Evolutionary conservation across 2,329 filamentous ascomycete genomes (phyloP).

Genomic region (Chaetomiaceae sp.): DNA sequence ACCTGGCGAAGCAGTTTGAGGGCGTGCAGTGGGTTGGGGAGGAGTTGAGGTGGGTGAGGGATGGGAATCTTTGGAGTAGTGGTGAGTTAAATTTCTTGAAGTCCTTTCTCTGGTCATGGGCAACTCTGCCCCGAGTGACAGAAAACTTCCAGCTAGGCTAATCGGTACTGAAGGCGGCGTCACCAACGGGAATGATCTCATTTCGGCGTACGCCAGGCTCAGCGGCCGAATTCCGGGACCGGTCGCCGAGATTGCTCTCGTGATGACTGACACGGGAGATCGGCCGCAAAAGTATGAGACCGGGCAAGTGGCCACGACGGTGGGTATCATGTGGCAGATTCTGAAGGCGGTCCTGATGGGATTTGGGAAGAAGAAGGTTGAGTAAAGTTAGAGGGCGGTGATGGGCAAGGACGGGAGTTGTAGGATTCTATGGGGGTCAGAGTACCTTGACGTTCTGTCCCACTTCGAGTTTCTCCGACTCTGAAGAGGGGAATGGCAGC

Average conservation of each 20-base stretch:
- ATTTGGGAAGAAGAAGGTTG: constrained; percentile 15
- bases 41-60: constrained; percentile 46
- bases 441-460: too few species aligned
- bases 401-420: background rate
- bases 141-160: background rate
- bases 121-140: too few species aligned
- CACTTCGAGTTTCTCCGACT: too few species aligned
- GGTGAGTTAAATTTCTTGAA: constrained; percentile 35
- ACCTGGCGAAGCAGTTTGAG: constrained; percentile 37
- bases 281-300: constrained; percentile 41
- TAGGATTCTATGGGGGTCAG: background rate
- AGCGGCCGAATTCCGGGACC: constrained; percentile 40
- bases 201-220: constrained; percentile 47
- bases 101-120: background rate
- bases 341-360: constrained; percentile 34
- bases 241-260: constrained; percentile 41
- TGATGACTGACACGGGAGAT: constrained; percentile 47
- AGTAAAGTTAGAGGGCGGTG: background rate
- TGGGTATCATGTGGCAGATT: constrained; percentile 37
- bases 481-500: too few species aligned
- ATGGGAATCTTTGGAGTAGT: constrained; percentile 53
- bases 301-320: constrained; percentile 32
- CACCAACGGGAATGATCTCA: constrained; percentile 54
- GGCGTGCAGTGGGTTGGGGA: constrained; percentile 42
- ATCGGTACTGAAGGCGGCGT: constrained; percentile 40